phyloP scores from a whole-genome alignment of 1,284 basidiomycete genomes.

The Heliocybe sulcata region DNA sequence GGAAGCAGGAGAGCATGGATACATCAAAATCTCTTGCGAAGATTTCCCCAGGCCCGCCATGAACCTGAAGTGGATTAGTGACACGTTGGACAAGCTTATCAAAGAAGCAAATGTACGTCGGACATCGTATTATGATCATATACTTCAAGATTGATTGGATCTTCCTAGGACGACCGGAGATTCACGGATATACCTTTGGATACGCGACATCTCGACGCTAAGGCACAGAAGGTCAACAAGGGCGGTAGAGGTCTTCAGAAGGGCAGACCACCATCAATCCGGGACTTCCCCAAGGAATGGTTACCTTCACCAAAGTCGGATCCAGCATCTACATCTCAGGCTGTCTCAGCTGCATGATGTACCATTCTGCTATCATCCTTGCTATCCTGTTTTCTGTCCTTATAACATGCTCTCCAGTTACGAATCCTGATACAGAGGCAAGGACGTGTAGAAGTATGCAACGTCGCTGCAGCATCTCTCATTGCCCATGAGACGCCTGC shows the following conservation, averaged over 20 bases:
- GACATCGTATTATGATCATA: slow-evolving; percentile 5
- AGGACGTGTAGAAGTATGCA: too few species aligned
- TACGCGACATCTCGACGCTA: slow-evolving; percentile 66
- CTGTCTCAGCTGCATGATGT: neutral
- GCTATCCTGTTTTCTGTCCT: too few species aligned
- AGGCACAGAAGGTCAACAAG: slow-evolving; percentile 60
- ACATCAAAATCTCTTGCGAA: slow-evolving; percentile 82
- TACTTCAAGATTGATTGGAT: slow-evolving; percentile 28
- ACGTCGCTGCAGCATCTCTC: too few species aligned
- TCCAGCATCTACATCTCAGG: neutral
- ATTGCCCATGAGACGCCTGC: too few species aligned
- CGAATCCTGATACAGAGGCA: too few species aligned
- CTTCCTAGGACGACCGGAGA: slow-evolving; percentile 26
- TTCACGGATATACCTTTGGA: slow-evolving; percentile 71
- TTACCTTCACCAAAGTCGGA: slow-evolving; percentile 31
- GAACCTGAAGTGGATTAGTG: slow-evolving; percentile 86
- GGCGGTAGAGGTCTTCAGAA: slow-evolving; percentile 37
- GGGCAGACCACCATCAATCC: slow-evolving; percentile 52
- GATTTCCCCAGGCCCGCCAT: slow-evolving; percentile 69
- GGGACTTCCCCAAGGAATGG: slow-evolving; percentile 81
- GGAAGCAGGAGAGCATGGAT: slow-evolving; percentile 57
- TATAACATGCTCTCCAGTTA: too few species aligned
- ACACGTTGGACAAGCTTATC: slow-evolving; percentile 67
- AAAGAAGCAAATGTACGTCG: slow-evolving; percentile 69
- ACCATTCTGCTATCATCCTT: neutral